phyloP scores from a whole-genome alignment of 148 eudicot species.

The Rhododendron simsii region DNA sequence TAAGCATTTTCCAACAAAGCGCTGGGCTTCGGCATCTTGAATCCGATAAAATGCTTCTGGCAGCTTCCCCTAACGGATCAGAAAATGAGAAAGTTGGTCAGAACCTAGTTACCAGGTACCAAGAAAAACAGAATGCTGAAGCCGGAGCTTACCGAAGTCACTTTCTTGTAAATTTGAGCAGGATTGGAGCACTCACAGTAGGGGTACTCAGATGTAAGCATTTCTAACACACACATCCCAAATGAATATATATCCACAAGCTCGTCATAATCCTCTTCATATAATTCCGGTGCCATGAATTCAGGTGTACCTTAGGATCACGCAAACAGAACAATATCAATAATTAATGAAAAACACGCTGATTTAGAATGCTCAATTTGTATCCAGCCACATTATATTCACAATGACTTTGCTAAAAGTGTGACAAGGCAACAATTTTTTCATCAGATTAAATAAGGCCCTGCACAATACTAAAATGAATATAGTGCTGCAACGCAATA shows the following conservation, averaged over 20 bases:
- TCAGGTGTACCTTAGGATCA: conserved; percentile 52
- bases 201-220: conserved; percentile 49
- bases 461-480: not conserved
- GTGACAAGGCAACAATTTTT: not conserved
- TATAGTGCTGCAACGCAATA: not conserved
- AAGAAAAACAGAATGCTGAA: not conserved
- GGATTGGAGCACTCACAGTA: conserved; percentile 50
- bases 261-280: conserved; percentile 61
- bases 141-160: conserved; percentile 35
- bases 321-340: not conserved
- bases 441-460: not conserved
- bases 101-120: not conserved
- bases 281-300: conserved; percentile 77
- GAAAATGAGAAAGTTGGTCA: not conserved
- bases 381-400: not conserved
- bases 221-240: conserved; percentile 49
- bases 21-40: conserved; percentile 37
- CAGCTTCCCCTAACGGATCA: conserved; percentile 34
- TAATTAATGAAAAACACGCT: not conserved
- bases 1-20: conserved; percentile 43
- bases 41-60: conserved; percentile 40
- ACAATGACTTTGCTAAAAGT: not conserved
- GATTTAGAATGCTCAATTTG: not conserved
- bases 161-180: conserved; percentile 57
- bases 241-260: conserved; percentile 68